Conservation (phyloP, 2,329 filamentous ascomycete genomes). For the Ophiostoma tasmaniense region DNA sequence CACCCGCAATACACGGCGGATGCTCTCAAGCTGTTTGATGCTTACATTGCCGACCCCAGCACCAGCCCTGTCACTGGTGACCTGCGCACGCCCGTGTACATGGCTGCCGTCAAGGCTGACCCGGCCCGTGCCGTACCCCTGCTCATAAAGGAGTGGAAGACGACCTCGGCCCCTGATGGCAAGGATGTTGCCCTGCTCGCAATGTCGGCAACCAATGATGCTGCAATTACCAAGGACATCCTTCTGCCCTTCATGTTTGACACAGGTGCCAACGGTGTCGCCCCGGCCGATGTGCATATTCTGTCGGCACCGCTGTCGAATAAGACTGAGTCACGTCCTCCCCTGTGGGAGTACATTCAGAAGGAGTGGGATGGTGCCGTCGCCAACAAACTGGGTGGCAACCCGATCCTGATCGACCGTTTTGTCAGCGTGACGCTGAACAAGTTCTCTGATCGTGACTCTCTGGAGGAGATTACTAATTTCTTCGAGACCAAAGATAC, state of each 20-base stretch:
- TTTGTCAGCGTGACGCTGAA: slow-evolving; percentile 72
- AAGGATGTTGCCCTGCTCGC: slow-evolving; percentile 76
- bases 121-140: slow-evolving; percentile 61
- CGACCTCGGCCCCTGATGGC: slow-evolving; percentile 77
- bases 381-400: slow-evolving; percentile 59
- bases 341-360: slow-evolving; percentile 81
- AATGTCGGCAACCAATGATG: slow-evolving; percentile 64
- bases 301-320: slow-evolving; percentile 63
- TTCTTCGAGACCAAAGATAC: slow-evolving; percentile 89
- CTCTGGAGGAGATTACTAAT: slow-evolving; percentile 64
- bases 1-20: slow-evolving; percentile 68
- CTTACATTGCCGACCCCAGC: slow-evolving; percentile 65
- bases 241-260: slow-evolving; percentile 74
- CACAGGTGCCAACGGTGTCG: slow-evolving; percentile 52
- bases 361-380: slow-evolving; percentile 67
- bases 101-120: slow-evolving; percentile 62
- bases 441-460: slow-evolving; percentile 64
- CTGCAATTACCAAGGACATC: slow-evolving; percentile 56
- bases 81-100: slow-evolving; percentile 72
- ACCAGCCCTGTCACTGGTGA: slow-evolving; percentile 67
- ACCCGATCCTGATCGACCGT: slow-evolving; percentile 82
- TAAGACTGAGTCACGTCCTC: slow-evolving; percentile 63
- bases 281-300: slow-evolving; percentile 79
- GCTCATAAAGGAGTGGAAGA: slow-evolving; percentile 77
- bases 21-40: slow-evolving; percentile 68